Base-by-base conservation (phyloP, 805 yeast species). In the Yamadazyma sp. region DNA sequence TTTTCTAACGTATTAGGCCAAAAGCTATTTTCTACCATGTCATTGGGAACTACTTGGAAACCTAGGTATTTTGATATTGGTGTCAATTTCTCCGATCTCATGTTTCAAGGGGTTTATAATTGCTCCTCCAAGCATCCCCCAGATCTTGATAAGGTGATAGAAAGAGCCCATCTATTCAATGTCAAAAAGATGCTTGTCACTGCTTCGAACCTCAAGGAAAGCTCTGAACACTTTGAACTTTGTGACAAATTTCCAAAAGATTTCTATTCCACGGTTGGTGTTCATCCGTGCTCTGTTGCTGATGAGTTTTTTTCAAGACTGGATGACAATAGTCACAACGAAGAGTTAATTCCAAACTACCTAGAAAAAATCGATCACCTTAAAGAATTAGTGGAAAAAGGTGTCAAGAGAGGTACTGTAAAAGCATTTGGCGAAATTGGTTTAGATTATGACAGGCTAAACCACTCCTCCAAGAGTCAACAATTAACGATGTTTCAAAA, bases 371-470 rank as follows among this genome's bases (percentile, higher is more conserved):
- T 85, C 23, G 50, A 56, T 3, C 55, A 67, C 17, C 59, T 93
- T 31, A 70, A 73, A 44, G 47, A 60, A 2, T 48, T 83, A n/a
- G 76, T 79, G 0, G 42, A 58, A 5, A 49, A 62, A 1, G 84
- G 88, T 4, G 55, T 60, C 20, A 53, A 64, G 6, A 47, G 54
- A 10, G 84, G 84, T 1, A 50, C 64, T 3, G 83, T 93, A 18
- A 75, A 75, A 50, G 93, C 96, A 1, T 82, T 90, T 63, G 99
- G 99, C 10, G 99, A 93, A 61, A 79, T 93, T 35, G 99, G 99
- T 0, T 67, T 93, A 32, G 99, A 93, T 56, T 91, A 90, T 56
- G 99, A 93, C 59, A 67, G 99, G 42, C 64, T 93, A 35, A 82
- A 85, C 49, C 84, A 78, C 53, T 77, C 96, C 0, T 67, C 84